Evolutionary conservation across 352 stramenopile species (phyloP).

Genomic region (Hyaloperonospora arabidopsidis): DNA sequence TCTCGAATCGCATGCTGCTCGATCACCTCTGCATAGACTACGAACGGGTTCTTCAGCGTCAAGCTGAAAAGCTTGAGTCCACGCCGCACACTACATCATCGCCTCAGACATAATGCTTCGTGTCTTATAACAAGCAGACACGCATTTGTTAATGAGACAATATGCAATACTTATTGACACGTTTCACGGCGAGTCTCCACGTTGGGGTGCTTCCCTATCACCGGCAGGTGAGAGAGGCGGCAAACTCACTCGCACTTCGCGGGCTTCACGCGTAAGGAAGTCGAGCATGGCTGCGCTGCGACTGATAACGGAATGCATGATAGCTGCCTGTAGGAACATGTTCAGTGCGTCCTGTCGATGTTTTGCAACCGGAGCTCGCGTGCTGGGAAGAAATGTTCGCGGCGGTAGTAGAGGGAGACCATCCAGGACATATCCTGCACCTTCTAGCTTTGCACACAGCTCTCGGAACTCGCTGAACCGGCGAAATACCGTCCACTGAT

Average conservation of each 20-base stretch:
- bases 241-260: slow-evolving; percentile 73
- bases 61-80: slow-evolving; percentile 8
- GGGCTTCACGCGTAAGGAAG: slow-evolving; percentile 66
- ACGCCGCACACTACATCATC: no score
- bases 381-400: slow-evolving; percentile 72
- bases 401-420: slow-evolving; percentile 54
- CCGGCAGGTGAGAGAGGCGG: slow-evolving; percentile 65
- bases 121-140: no score
- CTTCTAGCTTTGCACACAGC: slow-evolving; percentile 41
- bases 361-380: slow-evolving; percentile 54
- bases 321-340: slow-evolving; percentile 66
- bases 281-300: slow-evolving; percentile 61
- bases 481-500: slow-evolving; percentile 83
- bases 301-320: slow-evolving; percentile 78
- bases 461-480: slow-evolving; percentile 78
- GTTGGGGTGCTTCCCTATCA: slow-evolving; percentile 33
- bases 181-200: slow-evolving; percentile 37
- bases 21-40: slow-evolving; percentile 84
- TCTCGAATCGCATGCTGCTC: slow-evolving; percentile 79
- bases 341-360: slow-evolving; percentile 71
- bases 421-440: slow-evolving; percentile 39
- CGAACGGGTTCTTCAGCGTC: slow-evolving; percentile 45
- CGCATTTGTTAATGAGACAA: no score
- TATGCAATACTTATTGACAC: no score
- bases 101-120: no score